Evolutionary conservation across 371 early-diverging fungal species (phyloP).

Genomic region (Thermomucor indicae-seudaticae): DNA sequence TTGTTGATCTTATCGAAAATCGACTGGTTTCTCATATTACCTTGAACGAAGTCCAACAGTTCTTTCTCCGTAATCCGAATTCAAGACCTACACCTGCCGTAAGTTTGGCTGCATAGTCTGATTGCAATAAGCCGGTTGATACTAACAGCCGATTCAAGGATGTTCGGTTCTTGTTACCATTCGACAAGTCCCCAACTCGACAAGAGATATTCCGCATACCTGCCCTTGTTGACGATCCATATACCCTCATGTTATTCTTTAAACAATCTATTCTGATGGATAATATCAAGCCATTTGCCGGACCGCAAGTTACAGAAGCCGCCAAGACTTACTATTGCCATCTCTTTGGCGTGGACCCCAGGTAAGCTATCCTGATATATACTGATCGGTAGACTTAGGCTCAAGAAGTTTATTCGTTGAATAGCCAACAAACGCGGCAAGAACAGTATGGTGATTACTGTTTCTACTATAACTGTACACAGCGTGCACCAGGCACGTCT

Average conservation of each 20-base stretch:
- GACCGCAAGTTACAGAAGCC: slow-evolving; percentile 53
- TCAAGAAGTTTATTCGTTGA: too few relatives aligned
- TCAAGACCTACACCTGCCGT: slow-evolving; percentile 64
- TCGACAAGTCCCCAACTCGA: slow-evolving; percentile 35
- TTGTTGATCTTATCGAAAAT: slow-evolving; percentile 63
- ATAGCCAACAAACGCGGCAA: too few relatives aligned
- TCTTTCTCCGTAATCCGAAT: slow-evolving; percentile 64
- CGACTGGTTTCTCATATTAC: slow-evolving; percentile 61
- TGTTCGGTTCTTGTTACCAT: slow-evolving; percentile 62
- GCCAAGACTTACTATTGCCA: slow-evolving; percentile 19
- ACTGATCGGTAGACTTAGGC: too few relatives aligned
- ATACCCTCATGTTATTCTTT: slow-evolving; percentile 57
- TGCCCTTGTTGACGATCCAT: slow-evolving; percentile 49
- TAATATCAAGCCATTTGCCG: slow-evolving; percentile 46
- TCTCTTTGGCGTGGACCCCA: neutral
- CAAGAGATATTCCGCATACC: slow-evolving; percentile 52
- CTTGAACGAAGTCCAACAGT: slow-evolving; percentile 61
- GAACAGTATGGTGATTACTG: slow-evolving; percentile 16
- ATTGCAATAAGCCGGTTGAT: too few relatives aligned
- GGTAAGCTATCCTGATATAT: too few relatives aligned
- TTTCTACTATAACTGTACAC: slow-evolving; percentile 46
- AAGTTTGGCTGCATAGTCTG: slow-evolving; percentile 9
- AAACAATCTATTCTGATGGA: slow-evolving; percentile 59
- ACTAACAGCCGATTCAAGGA: slow-evolving; percentile 38
- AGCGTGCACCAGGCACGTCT: slow-evolving; percentile 34